phyloP scores from a whole-genome alignment of 192 early-diverging fungal species.

The Podila epicladia region DNA sequence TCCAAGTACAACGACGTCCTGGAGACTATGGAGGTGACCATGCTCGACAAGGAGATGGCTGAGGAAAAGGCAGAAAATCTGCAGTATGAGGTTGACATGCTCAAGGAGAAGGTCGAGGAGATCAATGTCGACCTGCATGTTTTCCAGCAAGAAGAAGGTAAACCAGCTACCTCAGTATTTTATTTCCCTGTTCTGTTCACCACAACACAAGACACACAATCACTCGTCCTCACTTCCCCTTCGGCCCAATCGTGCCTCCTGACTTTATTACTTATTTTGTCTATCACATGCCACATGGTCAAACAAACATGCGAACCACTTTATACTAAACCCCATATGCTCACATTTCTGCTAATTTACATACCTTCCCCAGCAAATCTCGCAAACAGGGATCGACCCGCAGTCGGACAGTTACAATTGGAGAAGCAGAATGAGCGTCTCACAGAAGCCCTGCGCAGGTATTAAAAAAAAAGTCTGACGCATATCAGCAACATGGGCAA shows the following conservation, averaged over 20 bases:
- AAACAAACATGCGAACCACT: not conserved
- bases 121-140: conserved; percentile 75
- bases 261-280: not conserved
- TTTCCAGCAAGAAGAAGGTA: conserved; percentile 70
- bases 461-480: too few relatives aligned
- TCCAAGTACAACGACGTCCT: conserved; percentile 74
- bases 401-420: conserved; percentile 72
- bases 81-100: conserved; percentile 71
- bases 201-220: not conserved
- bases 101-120: conserved; percentile 87
- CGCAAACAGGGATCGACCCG: conserved; percentile 53
- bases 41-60: conserved; percentile 92
- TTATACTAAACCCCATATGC: not conserved
- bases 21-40: conserved; percentile 86
- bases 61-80: conserved; percentile 85
- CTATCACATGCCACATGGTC: not conserved
- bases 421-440: conserved; percentile 88
- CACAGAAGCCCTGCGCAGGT: conserved; percentile 84
- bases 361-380: conserved; percentile 25
- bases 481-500: not conserved
- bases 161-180: not conserved
- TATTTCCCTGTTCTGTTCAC: not conserved
- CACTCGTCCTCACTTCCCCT: not conserved
- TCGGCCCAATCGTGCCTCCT: not conserved
- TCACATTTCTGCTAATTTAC: conserved; percentile 20